Conservation (phyloP, 257 asterid genomes). For the Solanum virginianum region DNA sequence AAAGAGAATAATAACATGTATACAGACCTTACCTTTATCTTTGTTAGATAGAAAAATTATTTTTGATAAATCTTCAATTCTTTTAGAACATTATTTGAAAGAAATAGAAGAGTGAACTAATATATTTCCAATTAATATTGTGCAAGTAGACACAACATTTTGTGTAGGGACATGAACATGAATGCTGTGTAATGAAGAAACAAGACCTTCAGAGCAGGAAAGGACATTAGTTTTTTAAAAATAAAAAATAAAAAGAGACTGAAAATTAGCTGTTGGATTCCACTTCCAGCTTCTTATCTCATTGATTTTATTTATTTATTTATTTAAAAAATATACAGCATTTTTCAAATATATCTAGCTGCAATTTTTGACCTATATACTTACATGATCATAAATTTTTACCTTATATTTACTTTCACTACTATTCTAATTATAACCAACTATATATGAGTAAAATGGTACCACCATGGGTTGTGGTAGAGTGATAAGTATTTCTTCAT, state of each 20-base stretch:
- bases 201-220: background rate
- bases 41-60: background rate
- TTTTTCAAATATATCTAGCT: background rate
- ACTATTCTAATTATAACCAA: background rate
- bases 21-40: background rate
- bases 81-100: background rate
- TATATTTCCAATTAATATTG: background rate
- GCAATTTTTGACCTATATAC: background rate
- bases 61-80: fast-evolving
- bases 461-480: too few species aligned
- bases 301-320: background rate
- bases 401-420: background rate
- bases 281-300: background rate
- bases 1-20: too few species aligned
- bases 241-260: background rate
- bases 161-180: background rate
- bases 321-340: background rate
- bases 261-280: background rate
- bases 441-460: background rate
- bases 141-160: background rate
- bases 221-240: background rate
- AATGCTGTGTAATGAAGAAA: background rate
- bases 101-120: background rate
- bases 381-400: background rate
- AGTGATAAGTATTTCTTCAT: too few species aligned